phyloP scores from a whole-genome alignment of 2,329 filamentous ascomycete species.

The Fusarium sacchari region DNA sequence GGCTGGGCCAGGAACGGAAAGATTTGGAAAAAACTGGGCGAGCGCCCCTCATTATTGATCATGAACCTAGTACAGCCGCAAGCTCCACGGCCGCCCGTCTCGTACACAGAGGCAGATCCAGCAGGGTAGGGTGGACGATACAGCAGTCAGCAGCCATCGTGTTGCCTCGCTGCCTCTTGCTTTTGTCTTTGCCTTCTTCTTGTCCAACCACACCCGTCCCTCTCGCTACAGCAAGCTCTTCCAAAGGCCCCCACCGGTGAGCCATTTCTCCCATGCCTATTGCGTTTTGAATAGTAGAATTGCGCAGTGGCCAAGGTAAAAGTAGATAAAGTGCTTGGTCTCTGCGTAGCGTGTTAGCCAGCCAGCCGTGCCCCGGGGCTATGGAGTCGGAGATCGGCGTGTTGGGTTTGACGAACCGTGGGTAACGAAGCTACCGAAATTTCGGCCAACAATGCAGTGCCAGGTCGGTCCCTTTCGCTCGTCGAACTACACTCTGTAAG shows the following conservation, averaged over 20 bases:
- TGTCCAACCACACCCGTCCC: conserved; percentile 31
- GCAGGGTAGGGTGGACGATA: conserved; percentile 32
- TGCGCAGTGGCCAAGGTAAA: conserved; percentile 98
- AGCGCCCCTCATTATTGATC: conserved; percentile 40
- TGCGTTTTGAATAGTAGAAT: conserved; percentile 99
- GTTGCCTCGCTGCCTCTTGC: conserved; percentile 18
- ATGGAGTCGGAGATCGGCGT: background rate
- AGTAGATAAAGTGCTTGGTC: conserved; percentile 99
- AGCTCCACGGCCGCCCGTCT: conserved; percentile 21
- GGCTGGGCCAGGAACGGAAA: conserved; percentile 16
- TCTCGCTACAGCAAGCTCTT: conserved; percentile 44
- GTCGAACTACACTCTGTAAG: conserved; percentile 75
- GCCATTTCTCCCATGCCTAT: conserved; percentile 60
- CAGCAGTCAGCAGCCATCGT: conserved; percentile 30
- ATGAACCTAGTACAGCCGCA: conserved; percentile 35
- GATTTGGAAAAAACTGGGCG: conserved; percentile 37
- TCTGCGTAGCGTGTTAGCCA: conserved; percentile 65
- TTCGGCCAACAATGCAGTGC: conserved; percentile 98
- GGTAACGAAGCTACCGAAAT: conserved; percentile 99
- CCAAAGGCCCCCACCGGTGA: conserved; percentile 43
- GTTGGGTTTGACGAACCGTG: conserved; percentile 72
- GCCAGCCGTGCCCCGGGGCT: background rate
- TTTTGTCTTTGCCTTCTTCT: conserved; percentile 3
- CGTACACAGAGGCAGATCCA: conserved; percentile 31
- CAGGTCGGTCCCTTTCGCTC: conserved; percentile 96